Evolutionary conservation across 495 filamentous ascomycete genomes (phyloP).

Genomic region (Pseudotulostoma volvatum): DNA sequence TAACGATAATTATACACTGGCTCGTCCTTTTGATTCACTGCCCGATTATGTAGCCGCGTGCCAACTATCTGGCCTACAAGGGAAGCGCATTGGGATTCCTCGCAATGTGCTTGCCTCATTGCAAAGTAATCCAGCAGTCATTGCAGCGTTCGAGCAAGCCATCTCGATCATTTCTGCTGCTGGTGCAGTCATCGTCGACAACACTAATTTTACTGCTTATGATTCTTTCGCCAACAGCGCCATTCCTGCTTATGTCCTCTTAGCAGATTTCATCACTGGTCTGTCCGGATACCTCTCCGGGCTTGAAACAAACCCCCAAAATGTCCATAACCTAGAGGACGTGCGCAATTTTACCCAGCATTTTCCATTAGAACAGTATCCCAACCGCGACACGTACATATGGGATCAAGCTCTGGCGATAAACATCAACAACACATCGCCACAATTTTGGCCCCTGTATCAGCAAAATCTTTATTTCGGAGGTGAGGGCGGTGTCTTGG

Average conservation of each 20-base stretch:
- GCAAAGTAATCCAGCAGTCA: slow-evolving; percentile 12
- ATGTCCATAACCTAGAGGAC: slow-evolving; percentile 24
- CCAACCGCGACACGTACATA: slow-evolving; percentile 27
- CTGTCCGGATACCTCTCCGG: slow-evolving; percentile 29
- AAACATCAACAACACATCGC: slow-evolving; percentile 24
- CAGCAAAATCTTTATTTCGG: slow-evolving; percentile 29
- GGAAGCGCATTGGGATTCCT: slow-evolving; percentile 36
- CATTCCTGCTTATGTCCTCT: slow-evolving; percentile 15
- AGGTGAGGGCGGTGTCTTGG: slow-evolving; percentile 33
- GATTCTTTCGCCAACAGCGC: slow-evolving; percentile 22
- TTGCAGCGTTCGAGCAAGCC: slow-evolving; percentile 29
- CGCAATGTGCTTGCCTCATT: slow-evolving; percentile 26
- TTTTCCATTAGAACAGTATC: slow-evolving; percentile 30
- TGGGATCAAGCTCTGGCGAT: slow-evolving; percentile 29
- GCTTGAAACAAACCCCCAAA: slow-evolving; percentile 30
- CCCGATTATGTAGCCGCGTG: slow-evolving; percentile 38
- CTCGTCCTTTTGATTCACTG: slow-evolving; percentile 25
- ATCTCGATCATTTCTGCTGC: slow-evolving; percentile 25
- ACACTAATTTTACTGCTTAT: slow-evolving; percentile 35
- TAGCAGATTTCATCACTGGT: slow-evolving; percentile 29
- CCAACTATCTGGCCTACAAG: slow-evolving; percentile 26
- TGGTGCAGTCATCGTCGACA: slow-evolving; percentile 35
- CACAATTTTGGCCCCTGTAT: slow-evolving; percentile 26
- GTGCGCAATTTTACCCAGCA: slow-evolving; percentile 29
- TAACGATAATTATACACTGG: slow-evolving; percentile 41